Conservation (phyloP, 306 rosid genomes). For the Senna tora region DNA sequence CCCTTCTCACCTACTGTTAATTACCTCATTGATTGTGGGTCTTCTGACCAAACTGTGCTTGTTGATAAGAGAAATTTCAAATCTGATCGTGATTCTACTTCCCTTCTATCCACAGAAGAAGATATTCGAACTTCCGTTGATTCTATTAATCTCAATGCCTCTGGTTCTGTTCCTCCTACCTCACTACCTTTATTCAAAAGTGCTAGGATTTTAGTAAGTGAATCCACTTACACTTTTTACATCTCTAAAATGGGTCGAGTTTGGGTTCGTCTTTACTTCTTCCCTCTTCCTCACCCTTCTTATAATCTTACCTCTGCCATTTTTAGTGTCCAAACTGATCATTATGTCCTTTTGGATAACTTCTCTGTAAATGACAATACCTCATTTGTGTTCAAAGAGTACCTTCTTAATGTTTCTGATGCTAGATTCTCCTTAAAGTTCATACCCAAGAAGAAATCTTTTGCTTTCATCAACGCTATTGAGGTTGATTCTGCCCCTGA, state of each 20-base stretch:
- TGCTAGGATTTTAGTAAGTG: slow-evolving; percentile 60
- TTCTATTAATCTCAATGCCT: slow-evolving; percentile 34
- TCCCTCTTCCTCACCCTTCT: slow-evolving; percentile 54
- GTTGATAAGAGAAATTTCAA: slow-evolving; percentile 69
- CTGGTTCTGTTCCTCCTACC: slow-evolving; percentile 45
- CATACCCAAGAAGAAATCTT: slow-evolving; percentile 58
- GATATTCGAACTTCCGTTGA: slow-evolving; percentile 53
- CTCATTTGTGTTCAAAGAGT: slow-evolving; percentile 60
- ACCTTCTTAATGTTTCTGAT: slow-evolving; percentile 53
- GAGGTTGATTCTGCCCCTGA: slow-evolving; percentile 87
- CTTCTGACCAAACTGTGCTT: slow-evolving; percentile 47
- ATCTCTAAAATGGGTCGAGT: slow-evolving; percentile 60
- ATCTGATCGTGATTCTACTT: slow-evolving; percentile 69
- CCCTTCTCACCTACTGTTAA: slow-evolving; percentile 54
- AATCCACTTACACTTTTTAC: slow-evolving; percentile 63
- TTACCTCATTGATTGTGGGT: slow-evolving; percentile 79
- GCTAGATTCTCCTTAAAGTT: slow-evolving; percentile 63
- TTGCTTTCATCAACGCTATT: slow-evolving; percentile 77
- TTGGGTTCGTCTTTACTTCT: slow-evolving; percentile 86
- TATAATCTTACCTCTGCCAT: slow-evolving; percentile 58
- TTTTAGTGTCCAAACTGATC: slow-evolving; percentile 58
- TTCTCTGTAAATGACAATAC: slow-evolving; percentile 48
- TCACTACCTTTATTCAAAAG: slow-evolving; percentile 52
- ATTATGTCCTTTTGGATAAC: slow-evolving; percentile 60
- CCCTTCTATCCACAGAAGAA: slow-evolving; percentile 61